Evolutionary conservation across 768 basidiomycete genomes (phyloP), one percentile per base, ranked within the genome.

Genomic region (Pleurotus eryngii): DNA sequence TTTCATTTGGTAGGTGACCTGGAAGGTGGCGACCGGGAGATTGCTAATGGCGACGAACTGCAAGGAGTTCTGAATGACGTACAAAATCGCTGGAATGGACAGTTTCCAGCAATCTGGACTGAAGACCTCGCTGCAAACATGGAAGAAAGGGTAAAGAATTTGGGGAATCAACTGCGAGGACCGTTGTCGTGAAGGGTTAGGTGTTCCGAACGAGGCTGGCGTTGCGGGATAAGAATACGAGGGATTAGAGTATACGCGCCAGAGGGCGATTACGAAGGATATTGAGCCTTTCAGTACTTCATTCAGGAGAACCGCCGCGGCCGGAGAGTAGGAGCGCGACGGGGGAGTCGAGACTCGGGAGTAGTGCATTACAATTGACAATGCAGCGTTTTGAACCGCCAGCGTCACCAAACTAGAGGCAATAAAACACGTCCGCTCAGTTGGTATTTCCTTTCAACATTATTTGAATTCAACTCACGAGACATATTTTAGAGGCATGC

Each of bases 1-100:
- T 73, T 98, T 98, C 95, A 98, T 95, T 73, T 98, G 95, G 70
- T 98, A 96, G 7, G 91, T 92, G 60, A 98, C 94, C 70, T 98
- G 96, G 76, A 98, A 99, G 2, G 96, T 93, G 12, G 97, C 96
- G 54, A 94, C 95, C 39, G 93, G 92, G 57, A 99, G 84, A 72
- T 99, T 98, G 62, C 85, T 84, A 60, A 96, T 89, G 20, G 97
- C 97, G 62, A 97, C 92, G 72, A 96, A 99, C 71, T 98, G 97
- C 20, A 99, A 84, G 39, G 92, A 90, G 70, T 98, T 98, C 72
- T 98, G 93, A n/a, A 96, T 81, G 61, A 95, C 87, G 43, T 46
- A 49, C 62, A 98, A 87, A 60, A 97, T 80, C 17, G 96, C 95
- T 1, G 96, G 96, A 61, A 99, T 95, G 30, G 94, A 94, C 26